Evolutionary conservation across 1,284 basidiomycete genomes (phyloP).

Genomic region (Ceratobasidium sp.): DNA sequence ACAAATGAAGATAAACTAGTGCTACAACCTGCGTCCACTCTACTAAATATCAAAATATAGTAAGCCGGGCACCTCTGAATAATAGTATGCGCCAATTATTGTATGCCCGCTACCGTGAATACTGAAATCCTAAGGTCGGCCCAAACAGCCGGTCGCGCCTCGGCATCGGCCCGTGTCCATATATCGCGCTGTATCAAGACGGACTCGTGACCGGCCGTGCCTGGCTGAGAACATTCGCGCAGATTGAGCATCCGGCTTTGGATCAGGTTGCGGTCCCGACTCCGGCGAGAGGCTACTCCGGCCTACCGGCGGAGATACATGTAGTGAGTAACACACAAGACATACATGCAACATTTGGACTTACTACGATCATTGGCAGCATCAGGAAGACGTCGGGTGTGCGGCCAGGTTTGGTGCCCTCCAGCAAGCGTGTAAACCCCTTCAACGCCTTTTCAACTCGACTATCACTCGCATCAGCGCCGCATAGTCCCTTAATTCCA

Average conservation of each 20-base stretch:
- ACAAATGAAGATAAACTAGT: not conserved
- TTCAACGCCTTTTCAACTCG: conserved; percentile 22
- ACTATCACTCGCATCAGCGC: conserved; percentile 8
- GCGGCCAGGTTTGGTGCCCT: conserved; percentile 38
- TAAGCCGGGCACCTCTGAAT: not conserved
- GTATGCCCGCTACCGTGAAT: not conserved
- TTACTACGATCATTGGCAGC: conserved; percentile 30
- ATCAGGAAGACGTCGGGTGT: conserved; percentile 31
- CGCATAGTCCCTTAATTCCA: conserved; percentile 3
- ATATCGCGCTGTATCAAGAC: conserved; percentile 1
- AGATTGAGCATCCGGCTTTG: conserved; percentile 7
- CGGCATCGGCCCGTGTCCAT: conserved; percentile 9
- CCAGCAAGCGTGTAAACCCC: conserved; percentile 24
- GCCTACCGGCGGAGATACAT: not conserved
- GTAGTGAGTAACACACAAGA: not conserved
- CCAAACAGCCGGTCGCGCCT: conserved; percentile 18
- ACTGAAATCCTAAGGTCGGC: conserved; percentile 22
- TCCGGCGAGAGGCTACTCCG: conserved; percentile 18
- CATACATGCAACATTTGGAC: not conserved
- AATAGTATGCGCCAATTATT: not conserved
- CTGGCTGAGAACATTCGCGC: conserved; percentile 22
- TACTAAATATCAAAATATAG: not conserved
- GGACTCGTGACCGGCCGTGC: conserved; percentile 5
- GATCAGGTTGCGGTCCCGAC: conserved; percentile 14
- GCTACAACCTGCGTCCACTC: conserved; percentile 1